Percentiles rank a stretch among this genome's conserved stretches.
phyloP scores from a whole-genome alignment of 345 rosid genomes.

The Linum tenue region DNA sequence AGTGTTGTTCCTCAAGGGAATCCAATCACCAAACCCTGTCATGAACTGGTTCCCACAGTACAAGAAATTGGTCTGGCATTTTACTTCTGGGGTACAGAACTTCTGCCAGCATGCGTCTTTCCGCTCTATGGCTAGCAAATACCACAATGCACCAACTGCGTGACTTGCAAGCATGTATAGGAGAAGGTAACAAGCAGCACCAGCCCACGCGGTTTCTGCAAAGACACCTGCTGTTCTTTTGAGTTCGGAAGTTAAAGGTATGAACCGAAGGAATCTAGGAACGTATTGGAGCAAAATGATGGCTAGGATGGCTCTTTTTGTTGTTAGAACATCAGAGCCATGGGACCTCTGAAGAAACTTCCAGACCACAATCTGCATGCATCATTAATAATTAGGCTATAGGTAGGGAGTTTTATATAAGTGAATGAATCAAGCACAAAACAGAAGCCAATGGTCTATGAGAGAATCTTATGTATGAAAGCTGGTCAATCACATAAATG shows the following conservation, averaged over 20 bases:
- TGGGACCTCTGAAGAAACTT: slow-evolving; percentile 55
- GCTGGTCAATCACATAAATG: too few relatives aligned
- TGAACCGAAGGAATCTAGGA: slow-evolving; percentile 60
- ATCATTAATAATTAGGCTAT: not conserved
- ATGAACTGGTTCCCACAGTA: slow-evolving; percentile 61
- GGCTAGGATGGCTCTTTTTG: slow-evolving; percentile 63
- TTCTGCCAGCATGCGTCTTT: slow-evolving; percentile 67
- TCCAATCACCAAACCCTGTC: slow-evolving; percentile 50
- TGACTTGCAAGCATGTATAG: slow-evolving; percentile 98
- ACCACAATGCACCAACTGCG: slow-evolving; percentile 97
- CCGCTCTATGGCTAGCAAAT: slow-evolving; percentile 74
- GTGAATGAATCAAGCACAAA: too few relatives aligned
- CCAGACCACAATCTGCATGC: slow-evolving; percentile 75
- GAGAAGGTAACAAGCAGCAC: slow-evolving; percentile 90
- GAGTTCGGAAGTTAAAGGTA: slow-evolving; percentile 75
- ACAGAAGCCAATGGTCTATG: too few relatives aligned
- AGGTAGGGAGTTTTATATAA: too few relatives aligned
- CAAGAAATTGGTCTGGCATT: slow-evolving; percentile 40
- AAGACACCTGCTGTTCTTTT: slow-evolving; percentile 93
- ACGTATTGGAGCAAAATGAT: slow-evolving; percentile 64
- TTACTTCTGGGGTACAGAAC: slow-evolving; percentile 25
- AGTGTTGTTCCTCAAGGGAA: slow-evolving; percentile 13
- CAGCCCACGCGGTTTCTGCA: slow-evolving; percentile 98
- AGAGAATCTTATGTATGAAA: too few relatives aligned
- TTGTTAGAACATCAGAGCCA: slow-evolving; percentile 64